Evolutionary conservation across 768 basidiomycete genomes (phyloP).

Genomic region (Tulasnella sp.): DNA sequence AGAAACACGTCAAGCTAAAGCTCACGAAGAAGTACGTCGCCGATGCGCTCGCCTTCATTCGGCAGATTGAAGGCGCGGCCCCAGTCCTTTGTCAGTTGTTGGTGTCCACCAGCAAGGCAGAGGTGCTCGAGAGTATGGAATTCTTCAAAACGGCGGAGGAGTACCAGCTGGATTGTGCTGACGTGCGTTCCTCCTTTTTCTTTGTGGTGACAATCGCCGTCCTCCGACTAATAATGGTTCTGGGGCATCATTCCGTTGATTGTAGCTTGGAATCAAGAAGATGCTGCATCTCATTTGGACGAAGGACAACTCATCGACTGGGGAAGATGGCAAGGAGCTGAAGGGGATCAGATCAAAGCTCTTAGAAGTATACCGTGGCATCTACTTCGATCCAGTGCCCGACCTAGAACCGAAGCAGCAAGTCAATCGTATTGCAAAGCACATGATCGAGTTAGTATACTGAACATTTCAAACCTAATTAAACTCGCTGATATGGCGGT

Average conservation of each 20-base stretch:
- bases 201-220: neutral
- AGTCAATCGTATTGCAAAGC: conserved; percentile 86
- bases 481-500: neutral
- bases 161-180: conserved; percentile 69
- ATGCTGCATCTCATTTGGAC: conserved; percentile 97
- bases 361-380: conserved; percentile 73
- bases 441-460: conserved; percentile 79
- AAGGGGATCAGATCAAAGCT: conserved; percentile 82
- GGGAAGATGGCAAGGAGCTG: conserved; percentile 65
- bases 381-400: conserved; percentile 81
- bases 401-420: conserved; percentile 73
- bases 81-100: conserved; percentile 64
- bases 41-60: conserved; percentile 79
- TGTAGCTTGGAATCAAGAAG: conserved; percentile 76
- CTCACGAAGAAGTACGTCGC: conserved; percentile 77
- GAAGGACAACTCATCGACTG: conserved; percentile 80
- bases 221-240: conserved; percentile 7
- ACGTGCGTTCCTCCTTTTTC: conserved; percentile 35
- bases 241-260: conserved; percentile 1
- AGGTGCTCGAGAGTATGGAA: conserved; percentile 76
- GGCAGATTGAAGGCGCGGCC: conserved; percentile 54
- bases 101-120: conserved; percentile 75
- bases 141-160: conserved; percentile 78
- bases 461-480: neutral
- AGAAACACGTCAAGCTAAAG: conserved; percentile 53